Evolutionary conservation across 768 basidiomycete species (phyloP), one percentile per base, ranked within the genome.

Genomic region (Asterophora lycoperdoides): DNA sequence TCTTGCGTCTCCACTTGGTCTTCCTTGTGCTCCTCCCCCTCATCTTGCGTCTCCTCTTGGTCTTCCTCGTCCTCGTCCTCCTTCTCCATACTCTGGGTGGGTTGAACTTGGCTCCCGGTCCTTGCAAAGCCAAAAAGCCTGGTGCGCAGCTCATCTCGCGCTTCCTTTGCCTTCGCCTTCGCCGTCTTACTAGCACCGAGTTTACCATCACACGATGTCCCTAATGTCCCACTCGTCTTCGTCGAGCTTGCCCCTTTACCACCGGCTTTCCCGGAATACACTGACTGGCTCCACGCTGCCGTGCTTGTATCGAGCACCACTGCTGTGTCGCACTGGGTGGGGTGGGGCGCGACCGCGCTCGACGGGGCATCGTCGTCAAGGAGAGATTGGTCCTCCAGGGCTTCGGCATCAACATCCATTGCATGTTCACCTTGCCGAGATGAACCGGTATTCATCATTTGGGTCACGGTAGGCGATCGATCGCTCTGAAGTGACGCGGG

Each of bases 101-200:
- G 52, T 20, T 53, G 51, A 15, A 58, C 19, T 37, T 68, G 72
- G 52, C 71, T 74, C 33, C 79, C 80, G 30, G 60, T 61, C 54
- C 80, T 70, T 9, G 82, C 75, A 66, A 83, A 88, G 9, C 65
- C 73, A 37, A 66, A 72, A 48, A 89, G 58, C 43, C 64, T 73
- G 43, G 65, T 70, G 46, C 77, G 70, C 44, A 87, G 63, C 28
- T 60, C 68, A 50, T 66, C 60, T n/a, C 43, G 56, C 17, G 32
- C 15, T 5, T 14, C 9, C 6, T 28, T 44, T 4, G 32, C 38
- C 11, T 30, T 38, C 14, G 19, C 36, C 50, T 54, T 61, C 36
- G 60, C 58, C 13, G 44, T 41, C 34, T 42, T 49, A 30, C 5
- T 19, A 3, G 2, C 30, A 8, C 42, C 30, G 8, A 10, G 9